Percentiles rank a stretch among this genome's conserved stretches.
Conservation (phyloP, 192 early-diverging fungal genomes). For the Coemansia sp. region DNA sequence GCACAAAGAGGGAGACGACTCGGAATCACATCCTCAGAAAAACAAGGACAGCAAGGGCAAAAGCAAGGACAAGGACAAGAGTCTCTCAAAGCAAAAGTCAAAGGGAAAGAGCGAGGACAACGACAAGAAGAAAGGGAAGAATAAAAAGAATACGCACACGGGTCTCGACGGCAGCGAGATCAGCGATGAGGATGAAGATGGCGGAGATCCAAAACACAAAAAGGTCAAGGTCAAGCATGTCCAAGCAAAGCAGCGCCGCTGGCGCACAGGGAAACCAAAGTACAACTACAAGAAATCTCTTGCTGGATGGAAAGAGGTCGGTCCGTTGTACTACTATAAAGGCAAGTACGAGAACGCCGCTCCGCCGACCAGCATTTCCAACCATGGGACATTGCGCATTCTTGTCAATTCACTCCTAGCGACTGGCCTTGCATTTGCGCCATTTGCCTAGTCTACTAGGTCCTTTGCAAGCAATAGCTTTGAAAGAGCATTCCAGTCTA, state of each 20-base stretch:
- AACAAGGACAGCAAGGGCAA: constrained; percentile 3
- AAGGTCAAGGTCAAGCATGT: constrained; percentile 41
- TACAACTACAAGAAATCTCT: constrained; percentile 48
- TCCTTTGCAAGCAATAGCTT: not conserved
- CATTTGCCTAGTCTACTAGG: not conserved
- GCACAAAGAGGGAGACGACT: not conserved
- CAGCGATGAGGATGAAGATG: constrained; percentile 33
- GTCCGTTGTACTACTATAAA: constrained; percentile 49
- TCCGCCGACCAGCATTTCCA: not conserved
- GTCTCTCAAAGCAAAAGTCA: constrained; percentile 6
- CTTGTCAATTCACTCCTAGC: not conserved
- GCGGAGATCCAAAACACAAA: constrained; percentile 18
- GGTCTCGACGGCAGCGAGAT: constrained; percentile 49
- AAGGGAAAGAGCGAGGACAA: constrained; percentile 12
- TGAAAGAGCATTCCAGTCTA: not conserved
- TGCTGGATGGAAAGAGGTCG: constrained; percentile 49
- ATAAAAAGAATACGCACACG: constrained; percentile 44
- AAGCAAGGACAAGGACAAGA: constrained; percentile 5
- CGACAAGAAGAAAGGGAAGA: constrained; percentile 13
- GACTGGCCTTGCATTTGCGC: not conserved
- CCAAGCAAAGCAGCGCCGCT: constrained; percentile 39
- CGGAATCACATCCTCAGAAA: not conserved
- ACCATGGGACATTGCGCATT: not conserved
- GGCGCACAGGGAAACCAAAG: constrained; percentile 48
- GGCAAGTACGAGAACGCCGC: constrained; percentile 48